Evolutionary conservation across 176 grass and related monocot genomes (phyloP).

Genomic region (Triticum dicoccoides): DNA sequence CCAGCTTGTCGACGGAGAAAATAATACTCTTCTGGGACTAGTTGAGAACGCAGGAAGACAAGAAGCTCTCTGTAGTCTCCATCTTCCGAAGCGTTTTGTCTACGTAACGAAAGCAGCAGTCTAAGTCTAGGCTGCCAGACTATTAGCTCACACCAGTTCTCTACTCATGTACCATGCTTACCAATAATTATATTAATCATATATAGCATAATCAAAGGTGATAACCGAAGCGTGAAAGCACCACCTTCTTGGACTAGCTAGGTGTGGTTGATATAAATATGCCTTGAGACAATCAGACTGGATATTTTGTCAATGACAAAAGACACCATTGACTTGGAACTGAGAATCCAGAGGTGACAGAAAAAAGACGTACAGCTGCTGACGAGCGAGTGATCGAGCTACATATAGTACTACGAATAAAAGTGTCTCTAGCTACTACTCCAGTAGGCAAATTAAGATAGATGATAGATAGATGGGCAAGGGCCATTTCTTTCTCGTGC

Average conservation of each 20-base stretch:
- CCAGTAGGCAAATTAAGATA: background rate
- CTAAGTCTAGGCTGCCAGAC: background rate
- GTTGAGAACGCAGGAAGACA: background rate
- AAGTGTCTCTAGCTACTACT: background rate
- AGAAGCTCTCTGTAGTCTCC: background rate
- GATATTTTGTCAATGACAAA: constrained; percentile 7
- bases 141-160: background rate
- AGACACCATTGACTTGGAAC: constrained; percentile 23
- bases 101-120: background rate
- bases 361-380: background rate
- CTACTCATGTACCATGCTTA: background rate
- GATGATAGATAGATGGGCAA: background rate
- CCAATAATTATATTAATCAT: no score
- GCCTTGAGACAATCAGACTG: background rate
- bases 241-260: background rate
- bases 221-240: constrained; percentile 21
- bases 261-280: background rate
- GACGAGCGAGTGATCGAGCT: constrained; percentile 1
- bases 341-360: background rate
- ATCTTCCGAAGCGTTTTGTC: constrained; percentile 14
- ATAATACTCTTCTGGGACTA: background rate
- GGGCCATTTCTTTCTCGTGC: background rate
- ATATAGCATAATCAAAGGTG: constrained; percentile 8
- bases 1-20: constrained; percentile 17
- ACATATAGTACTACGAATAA: background rate